These are phyloP conservation scores for Fusarium hostae DNA, from an alignment of 2,329 filamentous ascomycete genomes.

Conservation along the genomic window DNA sequence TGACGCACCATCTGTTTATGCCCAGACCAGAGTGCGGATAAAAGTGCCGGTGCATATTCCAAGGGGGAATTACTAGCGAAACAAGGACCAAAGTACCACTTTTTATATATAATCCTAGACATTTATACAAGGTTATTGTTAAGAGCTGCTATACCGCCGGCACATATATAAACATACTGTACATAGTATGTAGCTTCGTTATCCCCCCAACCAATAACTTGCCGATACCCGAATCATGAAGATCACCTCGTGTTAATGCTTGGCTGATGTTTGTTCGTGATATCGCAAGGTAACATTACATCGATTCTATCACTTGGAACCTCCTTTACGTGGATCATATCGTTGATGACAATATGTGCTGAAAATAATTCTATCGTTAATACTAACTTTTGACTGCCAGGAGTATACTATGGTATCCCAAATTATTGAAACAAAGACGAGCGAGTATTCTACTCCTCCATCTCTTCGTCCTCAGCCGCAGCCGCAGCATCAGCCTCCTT, in stretches of 20 bases:
- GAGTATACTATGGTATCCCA: constrained; percentile 40
- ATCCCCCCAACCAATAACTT: constrained; percentile 2
- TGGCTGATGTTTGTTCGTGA: constrained; percentile 9
- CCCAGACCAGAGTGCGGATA: neutral
- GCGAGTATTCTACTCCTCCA: constrained; percentile 46
- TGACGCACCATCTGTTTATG: constrained; percentile 9
- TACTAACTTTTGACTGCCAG: constrained; percentile 39
- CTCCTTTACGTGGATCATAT: neutral
- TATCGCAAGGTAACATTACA: neutral
- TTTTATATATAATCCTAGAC: constrained; percentile 1
- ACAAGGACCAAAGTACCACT: neutral
- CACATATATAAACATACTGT: neutral
- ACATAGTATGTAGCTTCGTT: neutral
- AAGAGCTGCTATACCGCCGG: neutral
- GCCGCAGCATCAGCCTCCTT: constrained; percentile 53
- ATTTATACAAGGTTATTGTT: neutral
- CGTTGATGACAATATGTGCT: constrained; percentile 4
- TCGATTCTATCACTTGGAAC: neutral
- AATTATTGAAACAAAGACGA: constrained; percentile 28
- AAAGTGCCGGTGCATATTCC: neutral
- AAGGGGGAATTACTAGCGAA: neutral
- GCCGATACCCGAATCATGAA: constrained; percentile 8
- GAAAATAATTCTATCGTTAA: constrained; percentile 29
- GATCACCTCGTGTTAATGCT: constrained; percentile 25
- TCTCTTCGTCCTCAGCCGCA: constrained; percentile 48